Evolutionary conservation across 1,139 yeast genomes (phyloP), one percentile per base, ranked within the genome.

Genomic region (Nematodospora anomalae): DNA sequence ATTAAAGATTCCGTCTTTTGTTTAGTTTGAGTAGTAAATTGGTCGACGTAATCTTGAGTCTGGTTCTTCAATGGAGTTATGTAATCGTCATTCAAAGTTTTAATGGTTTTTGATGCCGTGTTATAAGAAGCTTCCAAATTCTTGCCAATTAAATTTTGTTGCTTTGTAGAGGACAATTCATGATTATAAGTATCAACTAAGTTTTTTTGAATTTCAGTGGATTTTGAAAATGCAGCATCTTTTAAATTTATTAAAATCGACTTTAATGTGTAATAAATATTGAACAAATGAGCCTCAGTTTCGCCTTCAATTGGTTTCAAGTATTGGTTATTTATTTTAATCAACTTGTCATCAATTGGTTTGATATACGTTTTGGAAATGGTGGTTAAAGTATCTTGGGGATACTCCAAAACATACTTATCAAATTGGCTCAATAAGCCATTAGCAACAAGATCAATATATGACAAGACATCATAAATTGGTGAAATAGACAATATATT

Each of bases 1-100:
- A 64, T 49, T 15, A 62, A 51, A 12, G 56, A 47, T 14, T 60
- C 53, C 33, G 71, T 72, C 50, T 59, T 65, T 40, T 50, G 54
- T 47, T 57, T 65, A 41, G 68, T 60, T 38, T 57, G 60, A 27
- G 54, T 50, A 21, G 67, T 60, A 27, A 65, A 64, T 30, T 66
- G 73, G 33, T 46, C 47, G 25, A 62, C 69, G 47, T 60, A 63
- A 36, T 55, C 70, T 41, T 65, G 67, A 33, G 76, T 68, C 46
- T 67, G 68, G 29, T 53, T 51, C 46, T 60, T 66, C 48, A 69
- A 64, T 22, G 75, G 75, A 45, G 60, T 65, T 37, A 69, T 56
- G 52, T 58, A 65, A 33, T 60, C 61, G 26, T 60, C 58, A 47
- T 69, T 65, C 38, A 70, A 55, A 38, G 59, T 62, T 44, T 51